Conservation (phyloP, 2,329 filamentous ascomycete species). For the Akanthomyces lecanii region DNA sequence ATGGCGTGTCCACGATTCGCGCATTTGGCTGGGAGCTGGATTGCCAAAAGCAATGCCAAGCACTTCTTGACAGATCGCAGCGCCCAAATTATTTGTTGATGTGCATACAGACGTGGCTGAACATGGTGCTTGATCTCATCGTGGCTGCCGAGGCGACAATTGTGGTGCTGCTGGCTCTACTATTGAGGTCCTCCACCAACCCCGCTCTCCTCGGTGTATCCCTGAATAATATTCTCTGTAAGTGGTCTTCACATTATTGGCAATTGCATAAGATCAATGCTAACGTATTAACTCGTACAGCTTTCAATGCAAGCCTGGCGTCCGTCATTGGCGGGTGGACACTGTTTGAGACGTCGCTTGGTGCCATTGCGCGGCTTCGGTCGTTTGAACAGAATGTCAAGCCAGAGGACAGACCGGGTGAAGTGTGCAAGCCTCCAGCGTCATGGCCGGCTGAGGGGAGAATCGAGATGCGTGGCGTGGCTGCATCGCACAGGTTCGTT, state of each 20-base stretch:
- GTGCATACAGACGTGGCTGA: slow-evolving; percentile 47
- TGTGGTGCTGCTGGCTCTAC: slow-evolving; percentile 42
- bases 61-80: slow-evolving; percentile 32
- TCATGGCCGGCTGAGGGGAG: slow-evolving; percentile 20
- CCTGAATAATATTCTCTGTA: slow-evolving; percentile 26
- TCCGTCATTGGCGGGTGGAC: slow-evolving; percentile 33
- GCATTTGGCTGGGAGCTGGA: slow-evolving; percentile 31
- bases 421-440: slow-evolving; percentile 26
- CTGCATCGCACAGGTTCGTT: slow-evolving; percentile 14
- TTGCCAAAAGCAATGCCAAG: slow-evolving; percentile 21
- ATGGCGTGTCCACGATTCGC: slow-evolving; percentile 28
- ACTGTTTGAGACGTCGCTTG: slow-evolving; percentile 26
- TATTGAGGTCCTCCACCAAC: slow-evolving; percentile 33
- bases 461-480: slow-evolving; percentile 16
- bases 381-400: slow-evolving; percentile 25
- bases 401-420: slow-evolving; percentile 20
- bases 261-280: not conserved
- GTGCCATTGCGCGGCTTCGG: slow-evolving; percentile 26
- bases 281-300: slow-evolving; percentile 3
- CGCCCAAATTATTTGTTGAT: slow-evolving; percentile 39
- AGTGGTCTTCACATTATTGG: not conserved
- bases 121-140: slow-evolving; percentile 42
- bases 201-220: slow-evolving; percentile 28
- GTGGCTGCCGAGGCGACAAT: slow-evolving; percentile 36
- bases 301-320: slow-evolving; percentile 28